These are phyloP conservation scores for Trichoderma reesei DNA, from an alignment of 495 filamentous ascomycete species.

Conservation along the genomic window DNA sequence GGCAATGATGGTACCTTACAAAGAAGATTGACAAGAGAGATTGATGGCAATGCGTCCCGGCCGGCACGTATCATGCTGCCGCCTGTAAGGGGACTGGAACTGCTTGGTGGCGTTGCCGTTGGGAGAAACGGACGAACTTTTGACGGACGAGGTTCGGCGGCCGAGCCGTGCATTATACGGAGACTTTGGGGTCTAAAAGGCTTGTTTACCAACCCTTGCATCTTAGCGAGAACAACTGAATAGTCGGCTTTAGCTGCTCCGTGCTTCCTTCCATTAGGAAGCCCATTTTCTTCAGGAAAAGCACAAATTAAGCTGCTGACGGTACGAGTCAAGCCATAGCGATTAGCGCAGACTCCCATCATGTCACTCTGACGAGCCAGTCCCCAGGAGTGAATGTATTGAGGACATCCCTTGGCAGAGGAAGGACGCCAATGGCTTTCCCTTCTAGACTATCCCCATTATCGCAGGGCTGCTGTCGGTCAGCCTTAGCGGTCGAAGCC, in stretches of 20 bases:
- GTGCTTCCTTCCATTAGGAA: neutral
- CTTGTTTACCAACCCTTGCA: conserved; percentile 1
- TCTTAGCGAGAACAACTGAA: neutral
- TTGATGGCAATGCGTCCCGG: no score
- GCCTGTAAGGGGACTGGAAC: neutral
- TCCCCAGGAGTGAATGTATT: neutral
- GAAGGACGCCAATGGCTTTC: neutral
- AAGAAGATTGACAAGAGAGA: no score
- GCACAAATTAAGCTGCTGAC: conserved; percentile 7
- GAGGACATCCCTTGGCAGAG: neutral
- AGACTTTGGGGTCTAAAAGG: neutral
- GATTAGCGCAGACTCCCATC: neutral
- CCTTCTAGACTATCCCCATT: no score
- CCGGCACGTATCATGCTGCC: conserved; percentile 2
- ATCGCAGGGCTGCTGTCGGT: no score
- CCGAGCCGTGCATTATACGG: no score
- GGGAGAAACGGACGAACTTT: no score
- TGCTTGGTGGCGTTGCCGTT: neutral
- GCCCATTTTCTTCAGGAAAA: neutral
- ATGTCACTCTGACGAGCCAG: neutral
- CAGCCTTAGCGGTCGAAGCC: no score
- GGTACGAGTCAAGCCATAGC: neutral
- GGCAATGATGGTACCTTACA: no score
- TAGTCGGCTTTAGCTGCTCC: neutral
- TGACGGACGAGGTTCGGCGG: no score